Evolutionary conservation across 2,329 filamentous ascomycete genomes (phyloP), one percentile per base, ranked within the genome.

Genomic region (Bipolaris sorokiniana): DNA sequence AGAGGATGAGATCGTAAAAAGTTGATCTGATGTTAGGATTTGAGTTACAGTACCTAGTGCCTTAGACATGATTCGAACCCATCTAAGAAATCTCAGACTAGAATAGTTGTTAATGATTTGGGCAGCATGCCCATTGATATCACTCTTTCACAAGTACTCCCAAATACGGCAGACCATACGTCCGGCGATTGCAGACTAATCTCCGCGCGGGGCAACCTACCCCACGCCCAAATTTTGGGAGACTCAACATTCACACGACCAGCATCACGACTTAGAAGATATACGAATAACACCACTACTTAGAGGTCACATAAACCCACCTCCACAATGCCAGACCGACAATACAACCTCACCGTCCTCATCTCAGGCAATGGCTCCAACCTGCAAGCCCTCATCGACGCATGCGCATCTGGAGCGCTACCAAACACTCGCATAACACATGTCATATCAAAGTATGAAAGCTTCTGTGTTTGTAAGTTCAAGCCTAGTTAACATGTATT

Each of bases 351-450:
- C 66, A 83, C 88, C 50, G 86, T 91, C 65, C 84, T 91, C 16
- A 76, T 77, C 34, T 77, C 75, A 37, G 74, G 90, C 75, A 88
- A 84, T 64, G 91, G 91, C 66, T 87, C 88, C 37, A 94, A 94
- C 74, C 86, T 93, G 18, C 90, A 94, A 80, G 90, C 90, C 55
- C 82, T 96, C 50, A 88, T 89, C 69, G 85, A 89, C 73, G 84
- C 84, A 57, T 79, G 80, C 75, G 77, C 79, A 48, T 74, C 80
- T 26, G 74, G 76, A 31, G 67, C 77, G 22, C 80, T 86, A 28
- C 80, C 83, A 38, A 77, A 81, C 63, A 78, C 81, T 5, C 79
- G 81, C 63, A 84, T 89, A 68, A 78, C 85, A 22, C 84, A 86
- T 57, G 88, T 90, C 5, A 86, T 90, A 57, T 84, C 86, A 55